Percentiles rank a stretch among this genome's conserved stretches.
These are phyloP conservation scores for Oxalis stricta DNA, from an alignment of 441 rosid genomes.

Conservation along the genomic window DNA sequence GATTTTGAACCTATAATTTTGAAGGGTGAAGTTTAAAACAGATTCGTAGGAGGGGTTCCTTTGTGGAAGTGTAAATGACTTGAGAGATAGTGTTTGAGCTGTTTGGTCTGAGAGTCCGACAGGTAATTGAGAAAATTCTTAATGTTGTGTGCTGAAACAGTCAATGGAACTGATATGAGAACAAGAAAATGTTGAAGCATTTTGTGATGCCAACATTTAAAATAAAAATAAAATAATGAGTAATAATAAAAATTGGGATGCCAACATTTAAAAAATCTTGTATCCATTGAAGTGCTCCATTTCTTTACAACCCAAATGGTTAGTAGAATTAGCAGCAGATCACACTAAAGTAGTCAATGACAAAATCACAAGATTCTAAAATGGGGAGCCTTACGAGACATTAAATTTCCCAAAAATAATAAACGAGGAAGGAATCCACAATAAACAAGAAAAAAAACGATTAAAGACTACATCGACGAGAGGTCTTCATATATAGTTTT, in stretches of 20 bases:
- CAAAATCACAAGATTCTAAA: slow-evolving; percentile 4
- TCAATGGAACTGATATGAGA: background rate
- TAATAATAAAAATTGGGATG: no score
- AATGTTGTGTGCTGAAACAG: background rate
- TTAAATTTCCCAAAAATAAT: slow-evolving; percentile 29
- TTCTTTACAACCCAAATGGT: slow-evolving; percentile 18
- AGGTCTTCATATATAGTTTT: slow-evolving; percentile 95
- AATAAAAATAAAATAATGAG: no score
- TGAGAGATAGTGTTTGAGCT: slow-evolving; percentile 11
- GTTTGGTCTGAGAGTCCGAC: slow-evolving; percentile 11
- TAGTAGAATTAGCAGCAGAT: slow-evolving; percentile 8
- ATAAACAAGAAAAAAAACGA: slow-evolving; percentile 1
- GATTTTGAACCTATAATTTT: slow-evolving; percentile 16
- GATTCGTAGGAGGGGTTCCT: slow-evolving; percentile 15
- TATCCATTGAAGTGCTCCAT: slow-evolving; percentile 17
- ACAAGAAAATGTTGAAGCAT: background rate
- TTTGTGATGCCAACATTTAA: no score
- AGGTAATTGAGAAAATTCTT: slow-evolving; percentile 16
- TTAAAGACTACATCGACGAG: slow-evolving; percentile 48
- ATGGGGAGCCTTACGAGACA: slow-evolving; percentile 31
- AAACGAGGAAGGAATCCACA: slow-evolving; percentile 6
- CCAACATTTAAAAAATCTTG: slow-evolving; percentile 9
- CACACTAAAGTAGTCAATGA: slow-evolving; percentile 7
- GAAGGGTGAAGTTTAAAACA: slow-evolving; percentile 12
- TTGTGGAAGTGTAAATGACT: slow-evolving; percentile 11